Evolutionary conservation across 768 basidiomycete genomes (phyloP).

Genomic region (Cystofilobasidium macerans): DNA sequence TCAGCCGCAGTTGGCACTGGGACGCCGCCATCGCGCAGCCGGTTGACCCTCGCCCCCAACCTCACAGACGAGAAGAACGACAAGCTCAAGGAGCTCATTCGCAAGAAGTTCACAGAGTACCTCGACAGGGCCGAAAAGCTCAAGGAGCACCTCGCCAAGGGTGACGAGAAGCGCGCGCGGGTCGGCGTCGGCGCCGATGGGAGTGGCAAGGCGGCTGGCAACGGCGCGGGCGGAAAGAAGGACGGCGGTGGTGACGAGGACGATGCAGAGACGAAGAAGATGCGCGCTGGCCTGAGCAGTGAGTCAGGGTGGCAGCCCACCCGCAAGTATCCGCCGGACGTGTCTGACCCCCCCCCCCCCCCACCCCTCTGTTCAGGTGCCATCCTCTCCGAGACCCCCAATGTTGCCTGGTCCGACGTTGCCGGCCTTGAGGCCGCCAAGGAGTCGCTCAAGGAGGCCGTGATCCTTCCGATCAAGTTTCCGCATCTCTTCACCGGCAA

Average conservation of each 20-base stretch:
- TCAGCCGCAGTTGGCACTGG: conserved; percentile 2
- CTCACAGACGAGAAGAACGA: conserved; percentile 84
- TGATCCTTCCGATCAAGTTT: conserved; percentile 98
- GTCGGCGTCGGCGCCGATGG: conserved; percentile 48
- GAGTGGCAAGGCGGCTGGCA: conserved; percentile 38
- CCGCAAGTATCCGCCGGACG: no score
- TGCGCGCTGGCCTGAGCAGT: conserved; percentile 73
- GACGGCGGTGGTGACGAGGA: conserved; percentile 66
- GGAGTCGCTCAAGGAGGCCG: conserved; percentile 91
- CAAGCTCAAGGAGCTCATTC: conserved; percentile 73
- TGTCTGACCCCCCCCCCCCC: neutral
- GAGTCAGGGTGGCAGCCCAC: conserved; percentile 13
- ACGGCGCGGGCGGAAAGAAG: conserved; percentile 29
- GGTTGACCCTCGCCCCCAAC: neutral
- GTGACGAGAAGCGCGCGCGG: conserved; percentile 54
- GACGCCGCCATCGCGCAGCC: no score
- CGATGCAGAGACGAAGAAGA: conserved; percentile 91
- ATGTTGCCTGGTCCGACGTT: conserved; percentile 97
- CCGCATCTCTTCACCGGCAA: conserved; percentile 98
- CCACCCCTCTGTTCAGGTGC: conserved; percentile 45
- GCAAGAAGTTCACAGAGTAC: conserved; percentile 80
- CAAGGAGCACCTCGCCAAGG: conserved; percentile 63
- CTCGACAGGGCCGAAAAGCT: conserved; percentile 80
- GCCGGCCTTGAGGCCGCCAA: conserved; percentile 93
- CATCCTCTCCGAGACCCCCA: conserved; percentile 84